Percentiles rank a stretch among this genome's conserved stretches.
Conservation (phyloP, 1,284 basidiomycete genomes). For the Agroathelia rolfsii region DNA sequence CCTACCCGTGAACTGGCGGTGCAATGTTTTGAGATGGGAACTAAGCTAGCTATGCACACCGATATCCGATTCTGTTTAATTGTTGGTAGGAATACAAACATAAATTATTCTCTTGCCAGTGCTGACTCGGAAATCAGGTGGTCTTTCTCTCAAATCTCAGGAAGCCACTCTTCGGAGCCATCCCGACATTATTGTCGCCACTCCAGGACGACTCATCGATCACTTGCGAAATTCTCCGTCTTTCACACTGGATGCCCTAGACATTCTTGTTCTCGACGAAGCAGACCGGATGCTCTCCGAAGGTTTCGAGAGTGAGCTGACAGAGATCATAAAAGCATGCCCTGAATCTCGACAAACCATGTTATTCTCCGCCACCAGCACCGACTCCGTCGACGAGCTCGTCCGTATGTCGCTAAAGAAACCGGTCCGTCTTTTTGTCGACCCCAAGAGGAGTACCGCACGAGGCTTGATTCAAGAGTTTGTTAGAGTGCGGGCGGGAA, state of each 20-base stretch:
- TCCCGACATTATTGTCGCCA: slow-evolving; percentile 90
- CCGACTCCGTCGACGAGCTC: slow-evolving; percentile 89
- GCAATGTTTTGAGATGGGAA: slow-evolving; percentile 89
- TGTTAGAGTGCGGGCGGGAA: slow-evolving; percentile 74
- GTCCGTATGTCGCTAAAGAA: slow-evolving; percentile 87
- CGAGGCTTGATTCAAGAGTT: slow-evolving; percentile 93
- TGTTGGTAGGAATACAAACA: slow-evolving; percentile 52
- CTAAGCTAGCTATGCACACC: slow-evolving; percentile 76
- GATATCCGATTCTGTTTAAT: slow-evolving; percentile 84
- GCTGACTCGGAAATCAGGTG: slow-evolving; percentile 40
- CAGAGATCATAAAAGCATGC: slow-evolving; percentile 88
- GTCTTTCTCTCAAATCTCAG: slow-evolving; percentile 86
- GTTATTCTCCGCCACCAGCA: slow-evolving; percentile 98
- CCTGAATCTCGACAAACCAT: slow-evolving; percentile 90
- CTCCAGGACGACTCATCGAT: slow-evolving; percentile 93
- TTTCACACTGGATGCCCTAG: slow-evolving; percentile 88
- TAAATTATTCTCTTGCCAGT: slow-evolving; percentile 1
- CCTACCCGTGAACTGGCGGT: slow-evolving; percentile 93
- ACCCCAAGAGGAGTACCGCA: slow-evolving; percentile 85
- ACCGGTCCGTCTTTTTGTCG: slow-evolving; percentile 91
- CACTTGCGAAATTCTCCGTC: slow-evolving; percentile 93
- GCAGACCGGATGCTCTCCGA: slow-evolving; percentile 97
- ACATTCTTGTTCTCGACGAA: slow-evolving; percentile 93
- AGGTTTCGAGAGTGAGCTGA: slow-evolving; percentile 92
- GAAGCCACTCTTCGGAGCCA: slow-evolving; percentile 77